Conservation (phyloP, 2,329 filamentous ascomycete species). For the Claviceps purpurea region DNA sequence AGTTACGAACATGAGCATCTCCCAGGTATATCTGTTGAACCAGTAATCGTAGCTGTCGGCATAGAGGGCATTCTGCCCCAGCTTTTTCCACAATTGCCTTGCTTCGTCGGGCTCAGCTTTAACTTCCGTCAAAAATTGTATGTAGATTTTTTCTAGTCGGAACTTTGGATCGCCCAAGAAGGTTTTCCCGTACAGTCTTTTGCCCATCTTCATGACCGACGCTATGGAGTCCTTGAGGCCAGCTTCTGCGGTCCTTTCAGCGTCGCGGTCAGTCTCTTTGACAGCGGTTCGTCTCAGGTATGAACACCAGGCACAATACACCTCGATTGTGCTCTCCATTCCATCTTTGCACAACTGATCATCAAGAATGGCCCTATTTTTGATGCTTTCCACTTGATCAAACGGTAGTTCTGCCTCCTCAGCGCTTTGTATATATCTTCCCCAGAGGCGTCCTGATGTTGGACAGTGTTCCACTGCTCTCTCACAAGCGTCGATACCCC, state of each 20-base stretch:
- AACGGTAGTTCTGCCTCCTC: slow-evolving; percentile 69
- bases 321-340: slow-evolving; percentile 77
- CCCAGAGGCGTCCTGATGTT: slow-evolving; percentile 86
- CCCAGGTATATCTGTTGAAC: slow-evolving; percentile 85
- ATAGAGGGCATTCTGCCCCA: slow-evolving; percentile 50
- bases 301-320: slow-evolving; percentile 89
- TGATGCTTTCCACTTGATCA: slow-evolving; percentile 73
- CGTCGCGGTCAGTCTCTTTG: slow-evolving; percentile 61
- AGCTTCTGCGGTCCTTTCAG: slow-evolving; percentile 78
- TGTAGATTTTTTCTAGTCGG: slow-evolving; percentile 79
- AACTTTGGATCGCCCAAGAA: slow-evolving; percentile 83
- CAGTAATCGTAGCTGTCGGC: slow-evolving; percentile 84
- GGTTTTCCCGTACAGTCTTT: slow-evolving; percentile 55
- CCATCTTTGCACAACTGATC: slow-evolving; percentile 74
- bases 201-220: slow-evolving; percentile 68
- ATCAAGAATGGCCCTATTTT: slow-evolving; percentile 80
- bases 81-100: slow-evolving; percentile 60
- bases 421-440: slow-evolving; percentile 71
- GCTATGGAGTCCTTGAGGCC: slow-evolving; percentile 77
- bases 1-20: slow-evolving; percentile 55
- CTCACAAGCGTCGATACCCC: slow-evolving; percentile 57
- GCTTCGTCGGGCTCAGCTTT: slow-evolving; percentile 67
- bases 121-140: slow-evolving; percentile 80
- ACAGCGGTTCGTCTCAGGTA: slow-evolving; percentile 82
- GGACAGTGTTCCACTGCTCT: slow-evolving; percentile 83